Conservation (phyloP, 805 yeast species). For the Candida vartiovaarae region DNA sequence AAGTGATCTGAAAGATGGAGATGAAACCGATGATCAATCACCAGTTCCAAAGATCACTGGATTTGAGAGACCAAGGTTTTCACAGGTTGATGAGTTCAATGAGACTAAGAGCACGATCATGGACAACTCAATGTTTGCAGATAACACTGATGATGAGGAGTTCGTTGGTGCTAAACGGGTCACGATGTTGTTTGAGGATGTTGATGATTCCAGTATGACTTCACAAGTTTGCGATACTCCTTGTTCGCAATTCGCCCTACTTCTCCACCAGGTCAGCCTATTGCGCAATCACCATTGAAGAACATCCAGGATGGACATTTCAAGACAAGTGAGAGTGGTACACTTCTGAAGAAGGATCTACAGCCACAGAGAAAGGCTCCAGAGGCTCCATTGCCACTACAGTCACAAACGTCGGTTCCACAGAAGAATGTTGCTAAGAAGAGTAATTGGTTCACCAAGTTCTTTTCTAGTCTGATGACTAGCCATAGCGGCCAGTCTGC, state of each 20-base stretch:
- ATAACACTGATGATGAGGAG: slow-evolving; percentile 21
- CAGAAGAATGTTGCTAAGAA: slow-evolving; percentile 21
- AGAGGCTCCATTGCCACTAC: slow-evolving; percentile 12
- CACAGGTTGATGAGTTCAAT: slow-evolving; percentile 7
- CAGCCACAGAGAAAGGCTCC: slow-evolving; percentile 19
- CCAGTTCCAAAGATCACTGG: slow-evolving; percentile 8
- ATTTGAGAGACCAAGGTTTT: slow-evolving; percentile 13
- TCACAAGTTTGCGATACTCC: neutral
- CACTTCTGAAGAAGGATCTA: slow-evolving; percentile 12
- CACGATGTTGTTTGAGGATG: slow-evolving; percentile 23
- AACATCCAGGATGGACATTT: slow-evolving; percentile 18
- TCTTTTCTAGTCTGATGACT: slow-evolving; percentile 25
- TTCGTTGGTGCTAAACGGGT: slow-evolving; percentile 20
- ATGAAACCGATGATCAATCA: neutral
- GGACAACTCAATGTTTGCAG: slow-evolving; percentile 21
- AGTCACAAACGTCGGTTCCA: neutral
- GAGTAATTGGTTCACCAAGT: slow-evolving; percentile 33
- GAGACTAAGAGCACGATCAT: slow-evolving; percentile 15
- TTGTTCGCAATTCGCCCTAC: neutral
- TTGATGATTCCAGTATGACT: slow-evolving; percentile 1
- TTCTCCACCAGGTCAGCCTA: slow-evolving; percentile 5
- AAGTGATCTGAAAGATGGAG: slow-evolving; percentile 15
- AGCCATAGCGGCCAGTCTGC: slow-evolving; percentile 8
- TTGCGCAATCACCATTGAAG: slow-evolving; percentile 17
- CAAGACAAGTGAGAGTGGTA: slow-evolving; percentile 10